Evolutionary conservation across 352 stramenopile species (phyloP), one percentile per base, ranked within the genome.

Genomic region (Pythium dissotocum): DNA sequence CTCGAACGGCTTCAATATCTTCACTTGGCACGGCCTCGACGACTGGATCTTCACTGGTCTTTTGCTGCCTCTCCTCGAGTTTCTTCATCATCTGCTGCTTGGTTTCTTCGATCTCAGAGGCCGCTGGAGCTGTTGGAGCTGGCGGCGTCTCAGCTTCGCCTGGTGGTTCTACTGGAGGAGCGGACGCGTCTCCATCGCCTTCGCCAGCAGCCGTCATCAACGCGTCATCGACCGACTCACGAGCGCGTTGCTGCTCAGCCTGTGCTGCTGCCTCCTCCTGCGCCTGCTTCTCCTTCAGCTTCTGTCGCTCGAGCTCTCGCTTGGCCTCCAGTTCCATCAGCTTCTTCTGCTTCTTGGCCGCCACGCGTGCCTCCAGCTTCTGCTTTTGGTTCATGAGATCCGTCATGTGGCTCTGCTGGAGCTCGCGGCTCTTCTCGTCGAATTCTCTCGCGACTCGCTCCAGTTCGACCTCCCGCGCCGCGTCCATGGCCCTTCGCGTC

Each of bases 301-400:
- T 68, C 52, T 86, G 76, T 0, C 76, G 77, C 66, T 90, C 84
- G 13, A 82, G 40, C 51, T 85, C 82, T 21, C 75, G 77, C 63
- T 92, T 92, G 12, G 81, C 80, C 59, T 93, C 80, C 2, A 95
- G 69, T 26, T 95, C 84, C 59, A 79, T 75, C 24, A 89, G 63
- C 54, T 93, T 93, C 24, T 88, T 89, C 36, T 89, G 69, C 68
- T 91, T 91, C 72, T 91, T 94, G 6, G 82, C 79, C 1, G 80
- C 84, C 13, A 95, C 83, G 36, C 87, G 79, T 52, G 79, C 77
- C 61, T 91, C 83, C 10, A 95, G 77, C 44, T 89, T 89, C 46
- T 76, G 73, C 63, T 91, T 92, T 49, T 95, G 87, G 4, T 75
- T 77, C 18, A 69, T 61, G 5, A 79, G 72, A 59, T 95, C 87